Evolutionary conservation across 805 yeast genomes (phyloP), one percentile per base, ranked within the genome.

Genomic region (Cyberlindnera euphorbiiphila): DNA sequence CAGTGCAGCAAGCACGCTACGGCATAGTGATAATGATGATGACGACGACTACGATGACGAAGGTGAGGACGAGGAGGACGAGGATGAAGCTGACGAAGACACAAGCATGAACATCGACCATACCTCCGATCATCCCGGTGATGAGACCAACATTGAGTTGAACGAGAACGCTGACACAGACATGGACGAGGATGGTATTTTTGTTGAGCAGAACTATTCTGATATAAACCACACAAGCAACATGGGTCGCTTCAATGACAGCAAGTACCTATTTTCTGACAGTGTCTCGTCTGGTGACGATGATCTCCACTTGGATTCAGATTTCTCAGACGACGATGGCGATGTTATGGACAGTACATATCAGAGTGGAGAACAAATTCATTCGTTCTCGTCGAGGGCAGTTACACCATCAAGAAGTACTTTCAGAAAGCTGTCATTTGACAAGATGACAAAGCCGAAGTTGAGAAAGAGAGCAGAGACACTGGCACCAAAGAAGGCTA

Each of bases 301-400:
- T 54, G 54, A 48, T 9, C 25, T 54, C 6, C 31, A 51, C 7
- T 30, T 54, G 17, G 58, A 49, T 28, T 59, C 65, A n/a, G 66
- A 58, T 29, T 54, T 61, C 34, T 55, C 62, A 20, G 62, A 60
- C 31, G 72, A 65, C 16, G 71, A 65, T 29, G 66, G 59, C 29
- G 59, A 57, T 29, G 64, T 64, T 29, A 44, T 66, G n/a, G 71
- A 62, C 36, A 68, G 64, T 30, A 64, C 64, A n/a, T 49, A 68
- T 41, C 52, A 61, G 32, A 54, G 46, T 13, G 56, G 38, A 59
- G 64, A 7, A 43, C 61, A 44, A 20, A 36, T 34, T 4, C 32
- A 40, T n/a, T 40, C 43, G 4, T 14, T 40, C 35, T 60, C 43
- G n/a, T 39, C 48, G 8, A 40, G 39, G 21, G 25, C 30, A 18